These are phyloP conservation scores for Linum trigynum DNA, from an alignment of 345 rosid genomes.

Conservation along the genomic window DNA sequence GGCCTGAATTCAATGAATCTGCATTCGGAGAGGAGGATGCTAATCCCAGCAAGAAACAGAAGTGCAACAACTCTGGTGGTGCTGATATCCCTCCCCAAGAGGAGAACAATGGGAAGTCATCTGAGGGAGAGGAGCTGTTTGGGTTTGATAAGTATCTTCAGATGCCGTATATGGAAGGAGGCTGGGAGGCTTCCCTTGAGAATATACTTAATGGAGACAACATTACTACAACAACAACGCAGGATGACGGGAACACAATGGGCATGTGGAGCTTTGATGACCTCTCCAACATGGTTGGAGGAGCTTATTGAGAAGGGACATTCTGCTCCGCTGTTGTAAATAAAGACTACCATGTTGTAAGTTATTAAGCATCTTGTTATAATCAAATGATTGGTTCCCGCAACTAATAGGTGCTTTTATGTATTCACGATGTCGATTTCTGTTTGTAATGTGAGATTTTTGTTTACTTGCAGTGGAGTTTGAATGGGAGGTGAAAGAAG, in stretches of 20 bases:
- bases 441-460: too few species aligned
- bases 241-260: conserved; percentile 44
- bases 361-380: background rate
- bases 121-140: conserved; percentile 64
- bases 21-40: conserved; percentile 47
- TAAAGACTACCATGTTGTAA: conserved; percentile 37
- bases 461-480: too few species aligned
- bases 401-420: too few species aligned
- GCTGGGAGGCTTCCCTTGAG: conserved; percentile 69
- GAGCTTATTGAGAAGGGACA: conserved; percentile 37
- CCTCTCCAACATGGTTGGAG: conserved; percentile 40
- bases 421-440: too few species aligned
- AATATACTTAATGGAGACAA: conserved; percentile 43
- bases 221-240: conserved; percentile 15
- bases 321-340: conserved; percentile 41
- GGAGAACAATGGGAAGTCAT: conserved; percentile 18
- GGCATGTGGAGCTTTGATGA: conserved; percentile 84
- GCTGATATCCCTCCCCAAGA: conserved; percentile 11
- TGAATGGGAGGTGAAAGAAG: too few species aligned
- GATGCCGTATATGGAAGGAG: conserved; percentile 42
- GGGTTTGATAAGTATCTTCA: conserved; percentile 42
- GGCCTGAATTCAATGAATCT: conserved; percentile 41
- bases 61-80: conserved; percentile 23
- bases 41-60: conserved; percentile 55
- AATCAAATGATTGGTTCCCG: background rate